phyloP scores from a whole-genome alignment of 2,329 filamentous ascomycete genomes.

The Colletotrichum eremochloae region DNA sequence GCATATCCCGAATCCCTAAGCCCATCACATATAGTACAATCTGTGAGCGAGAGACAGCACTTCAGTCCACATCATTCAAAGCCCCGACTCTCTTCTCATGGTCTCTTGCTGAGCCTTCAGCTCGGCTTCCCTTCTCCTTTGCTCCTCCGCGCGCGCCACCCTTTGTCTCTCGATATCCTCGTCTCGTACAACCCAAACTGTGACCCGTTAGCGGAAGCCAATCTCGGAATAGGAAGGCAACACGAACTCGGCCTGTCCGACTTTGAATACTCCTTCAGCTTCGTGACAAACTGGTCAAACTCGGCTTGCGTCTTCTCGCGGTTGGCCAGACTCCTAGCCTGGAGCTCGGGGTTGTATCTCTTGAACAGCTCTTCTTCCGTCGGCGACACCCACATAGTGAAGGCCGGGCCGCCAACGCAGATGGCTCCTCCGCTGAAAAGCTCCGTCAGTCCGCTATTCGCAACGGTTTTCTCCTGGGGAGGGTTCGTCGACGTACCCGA shows the following conservation, averaged over 20 bases:
- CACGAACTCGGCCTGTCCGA: conserved; percentile 88
- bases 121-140: conserved; percentile 55
- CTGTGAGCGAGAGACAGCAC: not conserved
- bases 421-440: conserved; percentile 74
- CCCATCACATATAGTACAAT: conserved; percentile 26
- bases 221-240: not conserved
- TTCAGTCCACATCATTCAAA: conserved; percentile 46
- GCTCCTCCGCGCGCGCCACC: conserved; percentile 53
- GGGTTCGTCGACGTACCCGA: conserved; percentile 66
- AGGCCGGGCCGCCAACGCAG: conserved; percentile 85
- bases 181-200: conserved; percentile 66
- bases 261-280: conserved; percentile 90
- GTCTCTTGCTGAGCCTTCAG: conserved; percentile 60
- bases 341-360: conserved; percentile 94
- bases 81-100: conserved; percentile 63
- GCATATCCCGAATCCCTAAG: conserved; percentile 7
- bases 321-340: conserved; percentile 86
- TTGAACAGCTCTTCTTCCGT: conserved; percentile 93
- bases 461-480: not conserved
- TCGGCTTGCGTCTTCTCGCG: conserved; percentile 83
- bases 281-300: conserved; percentile 87
- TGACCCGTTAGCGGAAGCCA: not conserved
- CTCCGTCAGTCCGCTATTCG: conserved; percentile 32
- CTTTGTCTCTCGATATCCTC: conserved; percentile 61
- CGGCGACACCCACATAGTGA: conserved; percentile 84